Evolutionary conservation across 371 early-diverging fungal species (phyloP).

Genomic region (Dentiscutata heterogama): DNA sequence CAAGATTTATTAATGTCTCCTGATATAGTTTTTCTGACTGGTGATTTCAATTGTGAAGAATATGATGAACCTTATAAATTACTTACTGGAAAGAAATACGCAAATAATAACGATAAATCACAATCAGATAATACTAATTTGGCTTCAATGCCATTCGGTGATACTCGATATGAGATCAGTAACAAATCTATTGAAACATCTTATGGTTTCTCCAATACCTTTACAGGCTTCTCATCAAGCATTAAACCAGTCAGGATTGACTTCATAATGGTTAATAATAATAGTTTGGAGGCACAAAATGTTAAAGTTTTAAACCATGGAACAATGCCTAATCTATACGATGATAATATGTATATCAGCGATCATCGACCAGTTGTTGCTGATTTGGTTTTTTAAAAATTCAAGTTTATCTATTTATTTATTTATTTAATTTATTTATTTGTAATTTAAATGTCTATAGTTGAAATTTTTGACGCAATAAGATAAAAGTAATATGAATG

Average conservation of each 20-base stretch:
- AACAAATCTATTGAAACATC: neutral
- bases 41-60: slow-evolving; percentile 34
- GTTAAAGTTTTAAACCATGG: slow-evolving; percentile 32
- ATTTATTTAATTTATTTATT: no score
- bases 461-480: no score
- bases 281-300: neutral
- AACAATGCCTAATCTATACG: slow-evolving; percentile 8
- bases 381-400: slow-evolving; percentile 7
- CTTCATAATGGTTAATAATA: slow-evolving; percentile 8
- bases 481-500: no score
- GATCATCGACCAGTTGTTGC: slow-evolving; percentile 38
- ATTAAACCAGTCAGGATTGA: slow-evolving; percentile 1
- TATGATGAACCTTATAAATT: slow-evolving; percentile 13
- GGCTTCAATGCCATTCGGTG: neutral
- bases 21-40: slow-evolving; percentile 18
- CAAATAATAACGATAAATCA: neutral
- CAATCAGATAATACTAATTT: neutral
- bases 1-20: neutral
- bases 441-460: no score
- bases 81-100: slow-evolving; percentile 15
- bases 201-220: slow-evolving; percentile 35
- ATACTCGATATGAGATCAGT: slow-evolving; percentile 34
- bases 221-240: slow-evolving; percentile 23
- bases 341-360: slow-evolving; percentile 35
- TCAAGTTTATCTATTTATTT: no score